These are phyloP conservation scores for Citeromyces matritensis DNA, from an alignment of 805 yeast genomes.

Conservation along the genomic window DNA sequence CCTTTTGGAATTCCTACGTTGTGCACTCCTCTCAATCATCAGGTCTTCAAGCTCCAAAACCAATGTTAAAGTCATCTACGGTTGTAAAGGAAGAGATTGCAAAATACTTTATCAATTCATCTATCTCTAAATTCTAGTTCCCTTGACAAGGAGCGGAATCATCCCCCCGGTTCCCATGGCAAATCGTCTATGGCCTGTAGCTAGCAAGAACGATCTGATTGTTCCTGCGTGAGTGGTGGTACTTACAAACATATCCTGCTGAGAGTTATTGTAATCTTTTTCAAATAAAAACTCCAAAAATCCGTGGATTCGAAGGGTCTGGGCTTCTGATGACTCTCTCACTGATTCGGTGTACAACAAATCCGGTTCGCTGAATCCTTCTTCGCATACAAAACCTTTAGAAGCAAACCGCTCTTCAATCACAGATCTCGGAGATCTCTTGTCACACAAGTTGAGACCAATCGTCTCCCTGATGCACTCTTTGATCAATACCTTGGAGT, in stretches of 20 bases:
- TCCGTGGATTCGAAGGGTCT: conserved; percentile 28
- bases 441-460: conserved; percentile 47
- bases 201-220: conserved; percentile 33
- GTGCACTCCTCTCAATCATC: no score
- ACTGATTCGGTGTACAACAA: conserved; percentile 23
- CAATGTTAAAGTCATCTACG: no score
- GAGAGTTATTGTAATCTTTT: conserved; percentile 8
- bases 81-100: no score
- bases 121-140: conserved; percentile 11
- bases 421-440: conserved; percentile 24
- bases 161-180: conserved; percentile 53
- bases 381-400: conserved; percentile 25
- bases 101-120: no score
- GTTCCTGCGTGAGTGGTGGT: conserved; percentile 52
- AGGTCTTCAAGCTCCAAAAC: no score
- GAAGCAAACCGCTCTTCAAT: conserved; percentile 20
- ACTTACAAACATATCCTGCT: conserved; percentile 20
- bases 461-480: conserved; percentile 47
- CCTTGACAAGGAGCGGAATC: conserved; percentile 43
- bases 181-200: conserved; percentile 37
- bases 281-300: conserved; percentile 28
- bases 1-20: no score
- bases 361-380: conserved; percentile 33
- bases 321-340: conserved; percentile 34
- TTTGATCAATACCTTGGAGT: conserved; percentile 11